Conservation (phyloP, 208 protist species). For the Porcisia hertigi region DNA sequence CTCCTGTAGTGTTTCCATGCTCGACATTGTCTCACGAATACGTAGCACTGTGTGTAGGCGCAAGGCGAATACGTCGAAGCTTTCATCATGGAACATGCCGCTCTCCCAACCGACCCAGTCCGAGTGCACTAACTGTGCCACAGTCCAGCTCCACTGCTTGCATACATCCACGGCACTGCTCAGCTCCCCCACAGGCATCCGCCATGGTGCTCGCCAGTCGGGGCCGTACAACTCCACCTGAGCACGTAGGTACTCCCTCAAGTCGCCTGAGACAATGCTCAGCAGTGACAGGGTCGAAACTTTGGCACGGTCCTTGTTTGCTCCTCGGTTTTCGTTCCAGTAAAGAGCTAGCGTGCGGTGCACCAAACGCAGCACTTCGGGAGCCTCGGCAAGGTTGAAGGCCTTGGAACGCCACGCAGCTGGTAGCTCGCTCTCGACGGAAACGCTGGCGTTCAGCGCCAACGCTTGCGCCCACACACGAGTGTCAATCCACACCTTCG, state of each 20-base stretch:
- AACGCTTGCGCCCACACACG: slow-evolving; percentile 72
- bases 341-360: slow-evolving; percentile 55
- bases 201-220: slow-evolving; percentile 84
- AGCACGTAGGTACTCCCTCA: slow-evolving; percentile 81
- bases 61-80: slow-evolving; percentile 56
- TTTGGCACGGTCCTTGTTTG: slow-evolving; percentile 66
- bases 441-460: slow-evolving; percentile 48
- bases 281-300: slow-evolving; percentile 77
- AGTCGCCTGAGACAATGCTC: slow-evolving; percentile 82
- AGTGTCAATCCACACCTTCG: slow-evolving; percentile 82
- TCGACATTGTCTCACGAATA: slow-evolving; percentile 68
- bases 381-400: slow-evolving; percentile 71
- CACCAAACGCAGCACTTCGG: slow-evolving; percentile 76
- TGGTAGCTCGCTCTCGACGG: slow-evolving; percentile 80
- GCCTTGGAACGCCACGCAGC: slow-evolving; percentile 80
- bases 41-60: slow-evolving; percentile 71
- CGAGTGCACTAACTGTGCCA: slow-evolving; percentile 40
- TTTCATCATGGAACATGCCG: slow-evolving; percentile 72
- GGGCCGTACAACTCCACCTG: slow-evolving; percentile 71
- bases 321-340: slow-evolving; percentile 59
- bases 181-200: slow-evolving; percentile 61
- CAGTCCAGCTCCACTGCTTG: slow-evolving; percentile 68
- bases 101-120: slow-evolving; percentile 83
- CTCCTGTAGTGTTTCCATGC: slow-evolving; percentile 40
- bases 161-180: slow-evolving; percentile 57